These are phyloP conservation scores for Pyrus communis DNA, from an alignment of 306 rosid species.

Conservation along the genomic window DNA sequence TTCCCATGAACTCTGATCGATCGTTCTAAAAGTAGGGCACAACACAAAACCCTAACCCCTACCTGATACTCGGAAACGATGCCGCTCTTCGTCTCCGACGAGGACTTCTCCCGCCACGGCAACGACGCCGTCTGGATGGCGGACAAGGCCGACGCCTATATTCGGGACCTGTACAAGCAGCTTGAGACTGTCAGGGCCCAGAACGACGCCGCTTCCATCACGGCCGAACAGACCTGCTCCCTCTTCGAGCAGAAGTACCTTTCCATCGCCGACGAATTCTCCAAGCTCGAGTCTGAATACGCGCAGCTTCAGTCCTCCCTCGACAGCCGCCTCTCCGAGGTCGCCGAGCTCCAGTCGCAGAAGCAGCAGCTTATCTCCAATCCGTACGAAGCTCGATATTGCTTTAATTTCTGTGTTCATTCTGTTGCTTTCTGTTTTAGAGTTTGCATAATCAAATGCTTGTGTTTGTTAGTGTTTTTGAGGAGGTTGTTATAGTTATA, in stretches of 20 bases:
- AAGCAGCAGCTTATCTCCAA: constrained; percentile 57
- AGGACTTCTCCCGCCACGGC: constrained; percentile 63
- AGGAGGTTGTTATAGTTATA: background rate
- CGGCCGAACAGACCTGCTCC: constrained; percentile 93
- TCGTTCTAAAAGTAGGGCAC: background rate
- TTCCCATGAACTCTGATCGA: background rate
- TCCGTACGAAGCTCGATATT: constrained; percentile 27
- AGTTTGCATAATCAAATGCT: background rate
- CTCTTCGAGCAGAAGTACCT: constrained; percentile 90
- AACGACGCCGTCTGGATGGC: constrained; percentile 47
- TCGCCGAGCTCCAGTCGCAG: constrained; percentile 45
- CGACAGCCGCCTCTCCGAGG: constrained; percentile 45
- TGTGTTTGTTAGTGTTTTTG: background rate
- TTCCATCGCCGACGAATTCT: constrained; percentile 62
- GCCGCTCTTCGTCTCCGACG: constrained; percentile 69
- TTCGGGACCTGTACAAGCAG: constrained; percentile 59
- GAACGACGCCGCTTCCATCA: constrained; percentile 70
- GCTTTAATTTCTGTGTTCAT: background rate
- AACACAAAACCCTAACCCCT: background rate
- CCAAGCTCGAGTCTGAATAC: constrained; percentile 56
- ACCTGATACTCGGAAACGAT: background rate
- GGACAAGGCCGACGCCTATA: constrained; percentile 75
- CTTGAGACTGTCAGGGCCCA: constrained; percentile 76
- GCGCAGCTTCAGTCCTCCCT: constrained; percentile 64
- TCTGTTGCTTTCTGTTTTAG: background rate